Evolutionary conservation across 176 grass and related monocot species (phyloP).

Genomic region (Oryza punctata): DNA sequence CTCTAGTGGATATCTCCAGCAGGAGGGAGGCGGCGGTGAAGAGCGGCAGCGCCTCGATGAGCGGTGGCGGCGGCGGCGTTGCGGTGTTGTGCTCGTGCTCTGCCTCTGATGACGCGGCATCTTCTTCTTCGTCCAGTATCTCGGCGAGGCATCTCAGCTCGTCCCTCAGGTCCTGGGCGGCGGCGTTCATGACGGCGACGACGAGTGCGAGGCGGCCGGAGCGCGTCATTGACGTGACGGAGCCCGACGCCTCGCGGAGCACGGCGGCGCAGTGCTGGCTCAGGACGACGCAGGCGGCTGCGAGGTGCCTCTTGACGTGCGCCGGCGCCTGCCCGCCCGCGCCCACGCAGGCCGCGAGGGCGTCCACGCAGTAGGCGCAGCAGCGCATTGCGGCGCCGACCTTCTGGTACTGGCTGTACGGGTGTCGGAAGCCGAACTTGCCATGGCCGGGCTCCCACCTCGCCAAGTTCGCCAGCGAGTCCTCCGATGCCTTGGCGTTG

Average conservation of each 20-base stretch:
- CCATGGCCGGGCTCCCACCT: slow-evolving; percentile 67
- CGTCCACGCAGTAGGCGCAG: slow-evolving; percentile 72
- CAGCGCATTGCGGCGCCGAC: slow-evolving; percentile 58
- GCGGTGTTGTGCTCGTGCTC: neutral
- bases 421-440: slow-evolving; percentile 57
- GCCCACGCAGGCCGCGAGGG: slow-evolving; percentile 51
- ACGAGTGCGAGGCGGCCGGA: neutral
- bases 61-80: neutral
- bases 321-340: slow-evolving; percentile 43
- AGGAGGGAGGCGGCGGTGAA: slow-evolving; percentile 39
- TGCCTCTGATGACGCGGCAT: neutral
- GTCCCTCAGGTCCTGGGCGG: slow-evolving; percentile 29
- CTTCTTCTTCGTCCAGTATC: slow-evolving; percentile 19
- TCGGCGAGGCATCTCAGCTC: slow-evolving; percentile 30
- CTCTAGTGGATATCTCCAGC: slow-evolving; percentile 45
- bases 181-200: slow-evolving; percentile 22
- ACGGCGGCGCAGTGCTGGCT: slow-evolving; percentile 10
- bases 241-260: slow-evolving; percentile 22
- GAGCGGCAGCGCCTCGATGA: slow-evolving; percentile 44
- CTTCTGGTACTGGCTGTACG: slow-evolving; percentile 63
- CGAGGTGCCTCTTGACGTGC: slow-evolving; percentile 36
- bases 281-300: slow-evolving; percentile 10
- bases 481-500: slow-evolving; percentile 64
- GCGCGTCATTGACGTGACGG: slow-evolving; percentile 25
- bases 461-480: slow-evolving; percentile 68